Evolutionary conservation across 805 yeast species (phyloP).

Genomic region (Cyberlindnera nakhonratchasimensis): DNA sequence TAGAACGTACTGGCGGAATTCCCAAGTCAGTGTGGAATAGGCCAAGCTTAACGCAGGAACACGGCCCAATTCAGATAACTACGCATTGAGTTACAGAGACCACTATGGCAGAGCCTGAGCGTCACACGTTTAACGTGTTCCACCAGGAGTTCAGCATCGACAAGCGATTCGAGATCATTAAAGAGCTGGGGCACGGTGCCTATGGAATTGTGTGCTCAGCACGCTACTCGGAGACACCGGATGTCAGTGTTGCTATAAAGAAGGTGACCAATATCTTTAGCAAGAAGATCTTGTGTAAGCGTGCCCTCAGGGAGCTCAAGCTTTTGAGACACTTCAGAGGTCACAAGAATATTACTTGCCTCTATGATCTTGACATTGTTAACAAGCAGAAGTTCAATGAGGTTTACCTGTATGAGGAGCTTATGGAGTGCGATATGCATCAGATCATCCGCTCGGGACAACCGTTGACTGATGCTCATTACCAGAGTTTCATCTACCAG

Average conservation of each 20-base stretch:
- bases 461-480: constrained; percentile 90
- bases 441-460: constrained; percentile 94
- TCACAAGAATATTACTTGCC: constrained; percentile 92
- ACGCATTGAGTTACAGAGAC: no score
- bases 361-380: constrained; percentile 91
- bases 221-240: constrained; percentile 65
- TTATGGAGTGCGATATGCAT: constrained; percentile 99
- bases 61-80: no score
- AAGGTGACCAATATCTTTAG: constrained; percentile 93
- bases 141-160: constrained; percentile 94
- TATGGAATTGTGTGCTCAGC: constrained; percentile 97
- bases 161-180: constrained; percentile 79
- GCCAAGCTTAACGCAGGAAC: no score
- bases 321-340: constrained; percentile 90
- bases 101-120: constrained; percentile 33
- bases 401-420: constrained; percentile 87
- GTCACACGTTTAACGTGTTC: constrained; percentile 59
- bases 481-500: constrained; percentile 90
- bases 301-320: constrained; percentile 89
- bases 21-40: no score
- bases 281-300: constrained; percentile 84
- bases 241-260: constrained; percentile 89
- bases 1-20: no score
- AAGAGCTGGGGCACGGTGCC: constrained; percentile 97
- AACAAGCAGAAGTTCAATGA: constrained; percentile 75